A percentile compares a stretch with the other conserved stretches of the same genome.
These are phyloP conservation scores for Trichosanthes truncata DNA, from an alignment of 306 rosid genomes.

Conservation along the genomic window DNA sequence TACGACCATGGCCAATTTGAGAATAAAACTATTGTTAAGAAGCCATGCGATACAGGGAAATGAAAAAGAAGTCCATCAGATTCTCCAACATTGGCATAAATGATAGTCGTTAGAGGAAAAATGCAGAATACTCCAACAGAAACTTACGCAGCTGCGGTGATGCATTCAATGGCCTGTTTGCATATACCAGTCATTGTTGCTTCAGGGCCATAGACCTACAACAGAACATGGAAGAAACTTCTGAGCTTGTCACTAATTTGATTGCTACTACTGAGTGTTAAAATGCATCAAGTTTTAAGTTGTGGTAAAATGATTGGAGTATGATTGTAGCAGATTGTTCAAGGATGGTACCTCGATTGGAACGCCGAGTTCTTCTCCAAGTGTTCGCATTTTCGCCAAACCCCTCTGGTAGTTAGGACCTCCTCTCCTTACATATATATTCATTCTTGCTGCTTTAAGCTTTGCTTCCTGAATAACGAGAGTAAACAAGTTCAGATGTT, in stretches of 20 bases:
- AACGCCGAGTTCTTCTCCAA: conserved; percentile 80
- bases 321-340: background rate
- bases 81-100: background rate
- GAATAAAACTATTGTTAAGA: background rate
- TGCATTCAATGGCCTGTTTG: conserved; percentile 12
- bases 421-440: conserved; percentile 89
- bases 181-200: conserved; percentile 15
- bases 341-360: conserved; percentile 62
- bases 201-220: conserved; percentile 16
- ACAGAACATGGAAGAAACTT: background rate
- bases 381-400: conserved; percentile 70
- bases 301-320: background rate
- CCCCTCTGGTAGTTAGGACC: conserved; percentile 98
- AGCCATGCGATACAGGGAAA: background rate
- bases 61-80: background rate
- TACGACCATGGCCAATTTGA: background rate
- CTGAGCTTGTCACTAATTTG: background rate
- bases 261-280: background rate
- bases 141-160: conserved; percentile 10
- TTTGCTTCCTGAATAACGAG: conserved; percentile 49
- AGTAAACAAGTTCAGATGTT: background rate
- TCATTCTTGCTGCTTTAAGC: conserved; percentile 78
- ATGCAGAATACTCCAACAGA: background rate
- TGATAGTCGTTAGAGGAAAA: background rate
- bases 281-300: background rate